Evolutionary conservation across 2,329 filamentous ascomycete species (phyloP).

Genomic region (Cercospora zeae-maydis): DNA sequence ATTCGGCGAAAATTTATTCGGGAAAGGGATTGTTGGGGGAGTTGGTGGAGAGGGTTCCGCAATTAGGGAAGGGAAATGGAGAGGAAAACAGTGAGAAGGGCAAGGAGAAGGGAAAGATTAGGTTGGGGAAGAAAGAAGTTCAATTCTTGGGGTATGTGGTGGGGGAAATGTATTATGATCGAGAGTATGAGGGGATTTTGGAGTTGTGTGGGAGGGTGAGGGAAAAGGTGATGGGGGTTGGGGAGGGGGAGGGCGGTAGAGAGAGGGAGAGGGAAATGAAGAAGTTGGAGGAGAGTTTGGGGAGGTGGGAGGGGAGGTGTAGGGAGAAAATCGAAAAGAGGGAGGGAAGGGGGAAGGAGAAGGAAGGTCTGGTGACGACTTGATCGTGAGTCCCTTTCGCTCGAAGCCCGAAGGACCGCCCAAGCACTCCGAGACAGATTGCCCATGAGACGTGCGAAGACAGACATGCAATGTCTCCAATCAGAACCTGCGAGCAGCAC

Average conservation of each 20-base stretch:
- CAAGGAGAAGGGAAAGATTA: slow-evolving; percentile 6
- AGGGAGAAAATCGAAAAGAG: background rate
- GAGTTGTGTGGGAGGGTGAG: slow-evolving; percentile 27
- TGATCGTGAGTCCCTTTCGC: too few species aligned
- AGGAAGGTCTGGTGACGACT: too few species aligned
- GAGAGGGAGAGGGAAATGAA: slow-evolving; percentile 20
- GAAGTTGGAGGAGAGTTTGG: slow-evolving; percentile 24
- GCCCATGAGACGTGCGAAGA: too few species aligned
- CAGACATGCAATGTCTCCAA: too few species aligned
- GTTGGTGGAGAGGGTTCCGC: slow-evolving; percentile 22
- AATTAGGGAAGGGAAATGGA: slow-evolving; percentile 7
- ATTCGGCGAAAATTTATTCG: slow-evolving; percentile 32
- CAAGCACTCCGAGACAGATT: too few species aligned
- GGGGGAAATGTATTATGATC: slow-evolving; percentile 57
- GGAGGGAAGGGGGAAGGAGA: background rate
- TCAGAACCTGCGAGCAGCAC: too few species aligned
- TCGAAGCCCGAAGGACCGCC: too few species aligned
- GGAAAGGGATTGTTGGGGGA: slow-evolving; percentile 27
- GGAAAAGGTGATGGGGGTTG: slow-evolving; percentile 25
- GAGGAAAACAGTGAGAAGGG: background rate
- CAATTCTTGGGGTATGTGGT: slow-evolving; percentile 51
- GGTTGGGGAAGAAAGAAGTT: slow-evolving; percentile 32
- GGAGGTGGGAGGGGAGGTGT: slow-evolving; percentile 8
- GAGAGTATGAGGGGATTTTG: slow-evolving; percentile 51
- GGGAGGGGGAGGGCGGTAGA: slow-evolving; percentile 6